Percentiles rank a stretch among this genome's conserved stretches.
Evolutionary conservation across 306 rosid genomes (phyloP).

Genomic region (Acacia acuminata): DNA sequence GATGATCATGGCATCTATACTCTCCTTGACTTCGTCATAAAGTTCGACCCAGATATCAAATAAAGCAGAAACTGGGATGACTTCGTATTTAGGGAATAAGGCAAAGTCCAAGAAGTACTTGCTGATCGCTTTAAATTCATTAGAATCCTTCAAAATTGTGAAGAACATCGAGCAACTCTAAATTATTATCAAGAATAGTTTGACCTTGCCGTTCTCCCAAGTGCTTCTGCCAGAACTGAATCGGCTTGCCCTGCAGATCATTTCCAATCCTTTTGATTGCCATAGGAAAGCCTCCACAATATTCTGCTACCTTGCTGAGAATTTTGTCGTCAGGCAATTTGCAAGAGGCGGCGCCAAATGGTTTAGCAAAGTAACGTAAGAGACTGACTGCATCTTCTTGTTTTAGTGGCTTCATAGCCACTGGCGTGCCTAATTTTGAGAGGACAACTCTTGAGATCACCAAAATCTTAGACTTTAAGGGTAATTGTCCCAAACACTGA

Average conservation of each 20-base stretch:
- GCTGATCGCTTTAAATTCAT: not conserved
- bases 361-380: conserved; percentile 31
- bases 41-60: not conserved
- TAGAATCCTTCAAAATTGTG: conserved; percentile 10
- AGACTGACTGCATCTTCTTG: conserved; percentile 35
- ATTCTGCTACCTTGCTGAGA: not conserved
- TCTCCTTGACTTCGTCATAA: not conserved
- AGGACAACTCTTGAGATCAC: conserved; percentile 24
- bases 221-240: conserved; percentile 28
- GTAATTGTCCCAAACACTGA: not conserved
- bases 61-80: not conserved
- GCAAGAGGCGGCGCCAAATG: not conserved
- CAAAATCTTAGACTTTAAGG: conserved; percentile 25
- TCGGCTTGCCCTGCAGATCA: conserved; percentile 26
- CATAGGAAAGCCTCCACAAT: conserved; percentile 40
- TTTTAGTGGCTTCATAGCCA: conserved; percentile 10
- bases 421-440: conserved; percentile 6
- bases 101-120: conserved; percentile 38
- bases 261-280: conserved; percentile 37
- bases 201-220: conserved; percentile 23
- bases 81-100: not conserved
- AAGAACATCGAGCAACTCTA: not conserved
- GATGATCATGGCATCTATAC: not conserved
- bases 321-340: not conserved
- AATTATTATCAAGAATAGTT: conserved; percentile 16